Evolutionary conservation across 1,284 basidiomycete species (phyloP), one percentile per base, ranked within the genome.

Genomic region (Austropuccinia psidii): DNA sequence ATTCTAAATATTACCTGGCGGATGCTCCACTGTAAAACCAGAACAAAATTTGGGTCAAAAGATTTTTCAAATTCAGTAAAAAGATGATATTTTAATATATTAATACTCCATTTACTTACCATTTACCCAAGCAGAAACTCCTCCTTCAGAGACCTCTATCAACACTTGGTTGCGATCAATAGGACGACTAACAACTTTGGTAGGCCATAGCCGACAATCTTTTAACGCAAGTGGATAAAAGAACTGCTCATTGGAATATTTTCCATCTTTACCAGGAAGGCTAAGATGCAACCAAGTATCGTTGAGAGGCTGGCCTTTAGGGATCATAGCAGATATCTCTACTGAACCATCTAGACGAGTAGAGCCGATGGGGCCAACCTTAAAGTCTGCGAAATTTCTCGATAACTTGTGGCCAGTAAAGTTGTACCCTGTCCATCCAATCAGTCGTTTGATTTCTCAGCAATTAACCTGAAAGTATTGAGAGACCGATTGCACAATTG

Each of bases 221-320:
- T 84, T 84, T 7, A 87, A 81, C 3, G 84, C 83, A 2, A 80
- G 80, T 0, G 86, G 86, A 0, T 84, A 85, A 78, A 86, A 87
- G 85, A 84, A 85, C 80, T 85, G 83, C 76, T 87, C 86, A 72
- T 84, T 85, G 0, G 82, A 84, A 27, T 80, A 80, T 27, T 80
- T 80, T 37, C 84, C 83, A 1, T 83, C 82, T 13, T 83, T 73
- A 0, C 85, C 84, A 0, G 85, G 85, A 39, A 85, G 50, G 76
- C 85, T 85, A 74, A 87, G 78, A 60, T 83, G 77, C 77, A 87
- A 77, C 83, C 84, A 87, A 7, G 85, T 84, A 49, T 86, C 84
- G 1, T 80, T 78, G 9, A 80, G 79, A 4, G 82, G 78, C 52
- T 79, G 78, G 0, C 84, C 84, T 0, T 77, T 61, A 0, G 86